These are phyloP conservation scores for Maudiozyma bulderi DNA, from an alignment of 805 yeast genomes.

Conservation along the genomic window DNA sequence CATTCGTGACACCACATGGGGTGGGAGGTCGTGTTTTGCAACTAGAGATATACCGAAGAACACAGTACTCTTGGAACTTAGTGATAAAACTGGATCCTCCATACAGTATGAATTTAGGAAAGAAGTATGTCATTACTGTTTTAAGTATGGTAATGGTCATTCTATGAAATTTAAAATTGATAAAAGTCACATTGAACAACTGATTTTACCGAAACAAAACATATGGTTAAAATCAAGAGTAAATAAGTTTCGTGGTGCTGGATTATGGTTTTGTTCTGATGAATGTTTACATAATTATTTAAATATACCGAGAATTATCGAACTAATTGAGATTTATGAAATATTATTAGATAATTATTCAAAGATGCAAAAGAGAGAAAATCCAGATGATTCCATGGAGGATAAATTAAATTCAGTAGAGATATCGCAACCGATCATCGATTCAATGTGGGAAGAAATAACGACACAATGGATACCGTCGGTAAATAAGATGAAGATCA, in stretches of 20 bases:
- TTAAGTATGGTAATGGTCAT: constrained; percentile 38
- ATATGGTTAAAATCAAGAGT: constrained; percentile 5
- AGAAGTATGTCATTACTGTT: constrained; percentile 53
- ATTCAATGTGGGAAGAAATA: constrained; percentile 13
- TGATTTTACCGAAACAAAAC: neutral
- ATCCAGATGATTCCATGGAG: neutral
- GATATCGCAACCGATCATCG: constrained; percentile 8
- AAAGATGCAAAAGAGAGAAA: constrained; percentile 6
- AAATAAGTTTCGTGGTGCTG: constrained; percentile 30
- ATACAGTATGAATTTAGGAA: constrained; percentile 46
- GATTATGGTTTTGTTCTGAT: constrained; percentile 46
- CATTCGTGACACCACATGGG: constrained; percentile 11
- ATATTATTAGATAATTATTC: constrained; percentile 13
- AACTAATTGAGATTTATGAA: constrained; percentile 32
- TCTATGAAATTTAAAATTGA: constrained; percentile 35
- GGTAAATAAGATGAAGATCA: constrained; percentile 26
- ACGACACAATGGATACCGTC: constrained; percentile 32
- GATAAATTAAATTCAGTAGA: neutral
- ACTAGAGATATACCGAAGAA: constrained; percentile 31
- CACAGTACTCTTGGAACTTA: constrained; percentile 33
- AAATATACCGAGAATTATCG: constrained; percentile 28
- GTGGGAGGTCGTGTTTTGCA: constrained; percentile 48
- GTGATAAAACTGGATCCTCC: constrained; percentile 38
- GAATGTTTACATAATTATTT: constrained; percentile 34
- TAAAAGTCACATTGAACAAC: constrained; percentile 3